Percentiles rank a stretch among this genome's conserved stretches.
Conservation (phyloP, 2,329 filamentous ascomycete genomes). For the Lecanoromycetidae sp. region DNA sequence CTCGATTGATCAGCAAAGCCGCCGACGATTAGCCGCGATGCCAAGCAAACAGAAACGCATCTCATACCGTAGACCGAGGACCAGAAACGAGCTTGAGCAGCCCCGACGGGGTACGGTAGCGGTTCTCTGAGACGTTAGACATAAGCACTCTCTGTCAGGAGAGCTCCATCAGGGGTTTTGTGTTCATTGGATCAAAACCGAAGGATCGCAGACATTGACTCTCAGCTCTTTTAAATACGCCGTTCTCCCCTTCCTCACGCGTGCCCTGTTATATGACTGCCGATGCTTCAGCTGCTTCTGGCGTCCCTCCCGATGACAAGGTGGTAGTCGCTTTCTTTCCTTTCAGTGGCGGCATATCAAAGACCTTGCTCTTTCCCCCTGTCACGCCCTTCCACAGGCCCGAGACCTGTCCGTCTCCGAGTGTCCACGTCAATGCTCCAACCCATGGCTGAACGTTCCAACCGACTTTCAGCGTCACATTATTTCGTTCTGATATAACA, state of each 20-base stretch:
- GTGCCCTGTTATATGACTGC: constrained; percentile 10
- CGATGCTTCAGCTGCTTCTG: constrained; percentile 17
- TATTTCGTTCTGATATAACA: constrained; percentile 51
- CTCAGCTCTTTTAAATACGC: background rate
- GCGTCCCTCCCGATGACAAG: constrained; percentile 10
- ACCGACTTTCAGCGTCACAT: constrained; percentile 68
- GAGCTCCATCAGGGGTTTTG: too few species aligned
- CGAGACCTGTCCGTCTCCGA: constrained; percentile 32
- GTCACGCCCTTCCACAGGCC: constrained; percentile 38
- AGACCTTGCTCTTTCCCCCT: constrained; percentile 39
- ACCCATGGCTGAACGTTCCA: constrained; percentile 99
- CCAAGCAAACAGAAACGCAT: too few species aligned
- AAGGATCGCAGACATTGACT: too few species aligned
- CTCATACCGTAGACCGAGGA: too few species aligned
- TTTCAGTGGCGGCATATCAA: constrained; percentile 46
- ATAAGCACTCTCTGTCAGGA: too few species aligned
- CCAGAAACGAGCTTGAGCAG: too few species aligned
- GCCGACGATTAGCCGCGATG: background rate
- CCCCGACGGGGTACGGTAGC: too few species aligned
- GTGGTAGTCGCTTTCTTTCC: constrained; percentile 26
- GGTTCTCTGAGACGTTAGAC: too few species aligned
- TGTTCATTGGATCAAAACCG: too few species aligned
- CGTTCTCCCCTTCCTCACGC: background rate
- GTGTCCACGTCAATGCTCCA: constrained; percentile 72
- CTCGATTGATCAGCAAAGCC: constrained; percentile 4